Conservation (phyloP, 2,329 filamentous ascomycete species). For the Emericellopsis atlantica region DNA sequence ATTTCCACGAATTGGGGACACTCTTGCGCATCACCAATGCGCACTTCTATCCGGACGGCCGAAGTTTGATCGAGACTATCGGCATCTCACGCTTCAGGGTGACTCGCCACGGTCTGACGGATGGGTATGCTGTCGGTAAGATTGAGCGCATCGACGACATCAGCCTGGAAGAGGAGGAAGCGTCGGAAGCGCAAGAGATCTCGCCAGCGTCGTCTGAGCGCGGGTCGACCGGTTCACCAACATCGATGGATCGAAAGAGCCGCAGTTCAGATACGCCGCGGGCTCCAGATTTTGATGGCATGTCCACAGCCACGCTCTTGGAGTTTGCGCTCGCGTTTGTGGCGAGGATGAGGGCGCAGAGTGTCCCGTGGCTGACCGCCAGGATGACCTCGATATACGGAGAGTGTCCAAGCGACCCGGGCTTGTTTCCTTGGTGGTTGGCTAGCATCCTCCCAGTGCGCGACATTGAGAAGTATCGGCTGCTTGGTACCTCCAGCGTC, state of each 20-base stretch:
- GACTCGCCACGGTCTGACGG: constrained; percentile 46
- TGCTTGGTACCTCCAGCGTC: constrained; percentile 64
- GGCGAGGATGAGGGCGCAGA: constrained; percentile 51
- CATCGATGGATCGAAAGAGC: neutral
- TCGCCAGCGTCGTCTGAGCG: neutral
- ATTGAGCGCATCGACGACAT: constrained; percentile 72
- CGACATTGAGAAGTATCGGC: constrained; percentile 66
- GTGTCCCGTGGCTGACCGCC: constrained; percentile 62
- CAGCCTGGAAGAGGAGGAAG: constrained; percentile 69
- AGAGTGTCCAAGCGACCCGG: constrained; percentile 62
- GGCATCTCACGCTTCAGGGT: constrained; percentile 71
- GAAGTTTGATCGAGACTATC: constrained; percentile 67
- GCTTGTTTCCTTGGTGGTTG: constrained; percentile 81
- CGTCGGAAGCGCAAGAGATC: constrained; percentile 55
- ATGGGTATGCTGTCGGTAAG: constrained; percentile 69
- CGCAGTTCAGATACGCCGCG: neutral
- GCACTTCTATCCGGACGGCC: constrained; percentile 64
- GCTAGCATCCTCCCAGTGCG: constrained; percentile 67
- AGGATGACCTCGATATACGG: constrained; percentile 65
- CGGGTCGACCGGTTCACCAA: neutral
- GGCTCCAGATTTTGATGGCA: constrained; percentile 13
- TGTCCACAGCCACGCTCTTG: constrained; percentile 62
- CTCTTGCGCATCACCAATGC: constrained; percentile 63
- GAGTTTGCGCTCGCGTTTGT: constrained; percentile 56
- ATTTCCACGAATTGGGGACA: constrained; percentile 66